Base-by-base conservation (phyloP, 805 yeast species). In the Lipomyces sp. region DNA sequence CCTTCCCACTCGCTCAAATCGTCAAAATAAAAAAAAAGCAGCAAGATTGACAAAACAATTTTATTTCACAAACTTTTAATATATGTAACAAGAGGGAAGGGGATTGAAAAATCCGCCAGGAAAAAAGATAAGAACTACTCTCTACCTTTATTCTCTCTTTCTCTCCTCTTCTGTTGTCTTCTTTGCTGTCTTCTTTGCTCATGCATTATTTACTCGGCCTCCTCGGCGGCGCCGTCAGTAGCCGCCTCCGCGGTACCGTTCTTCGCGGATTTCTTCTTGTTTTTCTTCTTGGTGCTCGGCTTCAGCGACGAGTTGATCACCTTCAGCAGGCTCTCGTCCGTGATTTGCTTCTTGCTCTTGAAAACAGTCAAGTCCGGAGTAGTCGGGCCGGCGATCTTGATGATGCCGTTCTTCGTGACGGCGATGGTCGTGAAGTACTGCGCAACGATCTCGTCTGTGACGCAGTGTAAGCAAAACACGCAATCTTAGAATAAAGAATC, bases 371-470 rank as follows among this genome's bases (percentile, higher is more conserved):
- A 78, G 49, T 74, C 67, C 31, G 72, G 73, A 13, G 55, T 43
- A 35, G 62, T 59, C n/a, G 67, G 64, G 18, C 86, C 79, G 43
- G 89, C 78, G 62, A 80, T 74, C 70, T 78, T 81, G 60, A 82
- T 79, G 61, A 81, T 71, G 44, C 91, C 91, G 61, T 79, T 79
- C 70, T 81, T 81, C 66, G 89, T 84, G 62, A 85, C 68, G 32
- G 84, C 89, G 63, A 84, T 78, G 42, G 91, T 85, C 60, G 87
- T 79, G 72, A 81, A 84, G 67, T 72, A 81, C 72, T 84, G 88
- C 29, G 85, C 86, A 60, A 85, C 77, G 51, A 64, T 70, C 67
- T 80, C 82, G 14, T 53, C 53, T 49, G n/a, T 13, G 2, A 14
- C 10, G 14, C 6, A 14, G 26, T 45, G n/a, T n/a, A n/a, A n/a